Percentiles rank a stretch among this genome's conserved stretches.
Evolutionary conservation across 805 yeast species (phyloP).

Genomic region (Hemisphaericaspora nanyangensis): DNA sequence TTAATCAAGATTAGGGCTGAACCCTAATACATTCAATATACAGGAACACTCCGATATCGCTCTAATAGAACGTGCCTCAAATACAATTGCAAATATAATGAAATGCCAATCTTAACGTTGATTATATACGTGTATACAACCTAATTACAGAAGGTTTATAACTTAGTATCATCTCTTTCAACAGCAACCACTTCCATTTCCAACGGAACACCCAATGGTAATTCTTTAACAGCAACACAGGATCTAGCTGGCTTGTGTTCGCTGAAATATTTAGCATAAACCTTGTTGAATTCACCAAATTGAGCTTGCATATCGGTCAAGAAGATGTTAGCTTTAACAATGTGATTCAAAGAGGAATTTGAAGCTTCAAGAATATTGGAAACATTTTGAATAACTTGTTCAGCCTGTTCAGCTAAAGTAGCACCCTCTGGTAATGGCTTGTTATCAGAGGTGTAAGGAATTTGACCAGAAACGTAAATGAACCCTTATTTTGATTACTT

Average conservation of each 20-base stretch:
- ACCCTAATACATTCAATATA: no score
- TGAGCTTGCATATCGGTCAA: constrained; percentile 79
- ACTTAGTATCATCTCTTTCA: constrained; percentile 40
- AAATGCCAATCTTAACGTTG: no score
- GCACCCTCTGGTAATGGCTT: constrained; percentile 68
- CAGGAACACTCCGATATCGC: no score
- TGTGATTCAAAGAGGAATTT: constrained; percentile 76
- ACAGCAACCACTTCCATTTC: constrained; percentile 93
- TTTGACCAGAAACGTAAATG: constrained; percentile 91
- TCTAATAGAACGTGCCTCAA: no score
- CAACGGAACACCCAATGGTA: constrained; percentile 83
- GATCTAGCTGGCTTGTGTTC: constrained; percentile 93
- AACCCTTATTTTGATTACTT: constrained; percentile 48
- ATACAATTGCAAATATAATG: no score
- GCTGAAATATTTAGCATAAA: constrained; percentile 73
- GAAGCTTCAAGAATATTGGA: constrained; percentile 75
- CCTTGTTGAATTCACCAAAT: constrained; percentile 81
- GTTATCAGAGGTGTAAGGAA: constrained; percentile 82
- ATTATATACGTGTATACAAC: no score
- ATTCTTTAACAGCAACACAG: constrained; percentile 89
- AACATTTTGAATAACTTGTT: constrained; percentile 67
- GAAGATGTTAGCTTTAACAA: constrained; percentile 86
- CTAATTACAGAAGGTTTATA: no score
- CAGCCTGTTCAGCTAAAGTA: constrained; percentile 70
- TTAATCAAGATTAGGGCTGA: no score